Evolutionary conservation across 441 rosid species (phyloP), one percentile per base, ranked within the genome.

Genomic region (Viola pubescens): DNA sequence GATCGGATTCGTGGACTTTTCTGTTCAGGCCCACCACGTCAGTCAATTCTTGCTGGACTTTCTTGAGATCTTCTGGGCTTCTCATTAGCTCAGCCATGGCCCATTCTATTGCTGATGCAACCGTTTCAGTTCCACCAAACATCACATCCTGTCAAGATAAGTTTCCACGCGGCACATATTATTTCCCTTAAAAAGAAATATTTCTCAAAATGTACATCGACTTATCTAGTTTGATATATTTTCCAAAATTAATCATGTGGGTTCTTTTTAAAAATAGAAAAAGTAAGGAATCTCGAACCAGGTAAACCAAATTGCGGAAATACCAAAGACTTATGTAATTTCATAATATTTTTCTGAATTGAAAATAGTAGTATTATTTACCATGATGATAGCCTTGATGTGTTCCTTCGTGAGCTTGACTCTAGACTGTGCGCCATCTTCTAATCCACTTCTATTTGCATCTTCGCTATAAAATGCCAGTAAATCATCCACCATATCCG

Each of bases 111-210:
- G 89, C 91, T 3, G 95, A 87, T 7, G 95, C 97, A 45, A 90
- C 97, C 3, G 97, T 90, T 61, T 87, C 95, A 4, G 95, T 87
- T 53, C 97, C 97, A 37, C 95, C 97, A 63, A 90, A 87, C 97
- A 90, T 90, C 10, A 90, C 95, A 60, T 90, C 97, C 97, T 89
- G 67, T 47, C 0, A 26, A 34, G 11, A 9, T 19, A 19, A 19
- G 26, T 19, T 19, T 19, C 26, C 26, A 19, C 26, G 26, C 26
- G n/a, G n/a, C n/a, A n/a, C n/a, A 19, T 19, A 19, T 19, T 19
- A 19, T 19, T 19, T 19, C 26, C 26, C 26, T 19, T 19, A 19
- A 19, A 19, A 19, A 19, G 26, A 19, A 19, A 1, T 19, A 19
- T 19, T 19, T 19, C 26, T 19, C 26, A 19, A 19, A 19, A 19